Evolutionary conservation across 1,139 yeast genomes (phyloP).

Genomic region (Nadsonia starkeyi-henricii): DNA sequence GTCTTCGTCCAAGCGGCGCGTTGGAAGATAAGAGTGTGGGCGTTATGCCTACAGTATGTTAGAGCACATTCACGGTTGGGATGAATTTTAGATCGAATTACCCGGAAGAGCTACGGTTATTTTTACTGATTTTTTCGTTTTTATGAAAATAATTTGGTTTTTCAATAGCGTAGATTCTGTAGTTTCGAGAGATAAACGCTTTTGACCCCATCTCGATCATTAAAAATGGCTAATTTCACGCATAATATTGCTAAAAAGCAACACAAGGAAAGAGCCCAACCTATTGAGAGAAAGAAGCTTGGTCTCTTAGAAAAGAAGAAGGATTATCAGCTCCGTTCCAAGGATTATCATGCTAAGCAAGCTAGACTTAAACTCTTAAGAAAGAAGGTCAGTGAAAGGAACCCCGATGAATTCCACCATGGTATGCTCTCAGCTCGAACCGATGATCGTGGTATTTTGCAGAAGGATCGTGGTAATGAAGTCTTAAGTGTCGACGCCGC

Average conservation of each 20-base stretch:
- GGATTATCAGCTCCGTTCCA: slow-evolving; percentile 81
- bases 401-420: slow-evolving; percentile 96
- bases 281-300: slow-evolving; percentile 51
- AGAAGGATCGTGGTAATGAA: slow-evolving; percentile 55
- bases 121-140: neutral
- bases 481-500: slow-evolving; percentile 57
- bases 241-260: slow-evolving; percentile 92
- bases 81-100: neutral
- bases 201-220: neutral
- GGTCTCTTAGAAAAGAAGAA: slow-evolving; percentile 92
- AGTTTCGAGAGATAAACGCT: too few species aligned
- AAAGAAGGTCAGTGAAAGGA: slow-evolving; percentile 55
- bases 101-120: neutral
- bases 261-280: slow-evolving; percentile 88
- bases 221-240: slow-evolving; percentile 56
- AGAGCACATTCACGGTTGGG: too few species aligned
- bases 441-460: slow-evolving; percentile 51
- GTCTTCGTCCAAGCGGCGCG: too few species aligned
- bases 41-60: too few species aligned
- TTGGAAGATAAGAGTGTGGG: too few species aligned
- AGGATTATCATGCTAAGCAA: slow-evolving; percentile 79
- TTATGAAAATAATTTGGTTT: too few species aligned
- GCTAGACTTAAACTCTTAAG: slow-evolving; percentile 67
- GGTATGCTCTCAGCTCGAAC: slow-evolving; percentile 66
- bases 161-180: too few species aligned